Evolutionary conservation across 1,284 basidiomycete species (phyloP).

Genomic region (Pseudozyma pruni): DNA sequence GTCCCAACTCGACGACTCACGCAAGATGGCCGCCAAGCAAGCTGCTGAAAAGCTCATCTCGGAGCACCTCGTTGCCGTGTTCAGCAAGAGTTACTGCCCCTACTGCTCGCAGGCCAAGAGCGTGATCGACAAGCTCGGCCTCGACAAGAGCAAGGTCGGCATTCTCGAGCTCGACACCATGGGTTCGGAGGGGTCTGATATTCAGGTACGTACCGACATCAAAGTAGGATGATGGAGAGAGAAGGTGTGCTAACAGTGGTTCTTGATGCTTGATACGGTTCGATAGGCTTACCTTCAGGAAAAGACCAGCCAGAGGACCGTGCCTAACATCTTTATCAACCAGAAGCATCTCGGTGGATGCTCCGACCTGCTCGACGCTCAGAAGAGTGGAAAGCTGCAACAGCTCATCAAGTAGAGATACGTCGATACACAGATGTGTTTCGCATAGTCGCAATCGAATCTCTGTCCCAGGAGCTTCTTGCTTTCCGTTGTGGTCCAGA

Average conservation of each 20-base stretch:
- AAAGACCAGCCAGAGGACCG: conserved; percentile 69
- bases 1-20: conserved; percentile 1
- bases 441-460: too few relatives aligned
- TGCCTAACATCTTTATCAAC: conserved; percentile 70
- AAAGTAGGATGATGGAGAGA: not conserved
- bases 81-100: conserved; percentile 68
- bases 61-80: conserved; percentile 67
- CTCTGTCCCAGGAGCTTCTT: too few relatives aligned
- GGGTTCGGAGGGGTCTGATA: conserved; percentile 60
- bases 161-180: conserved; percentile 68
- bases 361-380: conserved; percentile 55
- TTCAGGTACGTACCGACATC: conserved; percentile 44
- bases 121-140: conserved; percentile 61
- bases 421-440: too few relatives aligned
- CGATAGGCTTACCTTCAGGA: conserved; percentile 66
- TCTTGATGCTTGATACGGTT: not conserved
- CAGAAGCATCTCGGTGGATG: conserved; percentile 68
- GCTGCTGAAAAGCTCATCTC: conserved; percentile 66
- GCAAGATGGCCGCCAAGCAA: conserved; percentile 66
- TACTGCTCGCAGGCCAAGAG: conserved; percentile 67
- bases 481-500: too few relatives aligned
- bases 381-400: conserved; percentile 66
- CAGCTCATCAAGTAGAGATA: conserved; percentile 49
- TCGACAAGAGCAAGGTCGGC: conserved; percentile 61
- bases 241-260: not conserved